Evolutionary conservation across 257 asterid genomes (phyloP).

Genomic region (Solanum virginianum): DNA sequence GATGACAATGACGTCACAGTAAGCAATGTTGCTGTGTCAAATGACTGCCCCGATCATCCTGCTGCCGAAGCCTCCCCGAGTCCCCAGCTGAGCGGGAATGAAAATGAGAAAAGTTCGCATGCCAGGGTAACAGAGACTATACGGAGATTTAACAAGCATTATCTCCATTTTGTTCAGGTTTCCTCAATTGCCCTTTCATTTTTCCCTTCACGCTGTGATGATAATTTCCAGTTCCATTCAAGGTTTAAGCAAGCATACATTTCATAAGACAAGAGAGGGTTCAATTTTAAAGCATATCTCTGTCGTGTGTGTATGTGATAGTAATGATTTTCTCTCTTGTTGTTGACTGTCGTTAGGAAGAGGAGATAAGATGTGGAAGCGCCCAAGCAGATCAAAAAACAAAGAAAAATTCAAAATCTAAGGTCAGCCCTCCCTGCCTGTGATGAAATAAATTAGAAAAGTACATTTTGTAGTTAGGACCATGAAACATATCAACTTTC

Average conservation of each 20-base stretch:
- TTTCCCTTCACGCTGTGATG: not conserved
- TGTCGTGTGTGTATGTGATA: not conserved
- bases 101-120: conserved; percentile 7
- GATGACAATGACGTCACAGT: not conserved
- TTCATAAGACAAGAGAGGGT: not conserved
- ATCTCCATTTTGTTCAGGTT: conserved; percentile 67
- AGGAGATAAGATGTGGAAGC: conserved; percentile 34
- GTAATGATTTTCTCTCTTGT: not conserved
- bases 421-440: conserved; percentile 17
- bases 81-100: not conserved
- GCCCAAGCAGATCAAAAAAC: conserved; percentile 11
- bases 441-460: not conserved
- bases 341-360: conserved; percentile 29
- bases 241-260: not conserved
- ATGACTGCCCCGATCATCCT: not conserved
- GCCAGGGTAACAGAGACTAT: conserved; percentile 47
- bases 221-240: not conserved
- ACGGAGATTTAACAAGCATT: conserved; percentile 45
- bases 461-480: not conserved
- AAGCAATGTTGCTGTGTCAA: not conserved
- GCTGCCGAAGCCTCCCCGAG: not conserved
- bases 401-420: conserved; percentile 14
- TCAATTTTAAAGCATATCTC: not conserved
- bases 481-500: not conserved
- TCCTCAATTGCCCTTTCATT: not conserved